A percentile compares a stretch with the other conserved stretches of the same genome.
Conservation (phyloP, 805 yeast genomes). For the Lipomyces lipofer region DNA sequence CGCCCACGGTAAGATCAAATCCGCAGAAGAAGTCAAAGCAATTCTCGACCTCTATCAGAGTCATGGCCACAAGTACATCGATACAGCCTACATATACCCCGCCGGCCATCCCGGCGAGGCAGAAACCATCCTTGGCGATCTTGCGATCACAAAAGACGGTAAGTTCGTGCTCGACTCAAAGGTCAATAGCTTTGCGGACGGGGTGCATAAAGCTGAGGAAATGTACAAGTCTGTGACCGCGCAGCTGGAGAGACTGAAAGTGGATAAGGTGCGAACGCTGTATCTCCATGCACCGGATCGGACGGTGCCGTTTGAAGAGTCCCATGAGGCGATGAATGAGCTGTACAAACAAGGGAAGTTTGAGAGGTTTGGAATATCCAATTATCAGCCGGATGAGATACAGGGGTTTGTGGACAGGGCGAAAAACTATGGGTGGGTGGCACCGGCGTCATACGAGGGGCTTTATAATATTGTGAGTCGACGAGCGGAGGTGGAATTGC, state of each 20-base stretch:
- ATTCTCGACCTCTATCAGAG: slow-evolving; percentile 12
- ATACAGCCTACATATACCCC: slow-evolving; percentile 23
- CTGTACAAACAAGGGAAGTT: slow-evolving; percentile 35
- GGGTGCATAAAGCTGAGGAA: slow-evolving; percentile 13
- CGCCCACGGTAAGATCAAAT: slow-evolving; percentile 14
- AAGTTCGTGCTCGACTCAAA: slow-evolving; percentile 15
- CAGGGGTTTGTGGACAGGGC: slow-evolving; percentile 22
- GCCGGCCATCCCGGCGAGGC: slow-evolving; percentile 20
- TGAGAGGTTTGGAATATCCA: slow-evolving; percentile 35
- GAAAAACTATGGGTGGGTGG: slow-evolving; percentile 14
- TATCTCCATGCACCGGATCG: slow-evolving; percentile 34
- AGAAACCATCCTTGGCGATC: slow-evolving; percentile 18
- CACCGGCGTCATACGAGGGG: slow-evolving; percentile 35
- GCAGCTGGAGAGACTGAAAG: slow-evolving; percentile 14
- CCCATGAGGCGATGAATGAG: slow-evolving; percentile 32
- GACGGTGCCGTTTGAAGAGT: slow-evolving; percentile 32
- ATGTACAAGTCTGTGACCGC: slow-evolving; percentile 7
- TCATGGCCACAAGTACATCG: slow-evolving; percentile 8
- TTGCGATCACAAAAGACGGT: slow-evolving; percentile 7
- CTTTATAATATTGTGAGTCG: slow-evolving; percentile 36
- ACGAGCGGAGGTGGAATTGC: slow-evolving; percentile 30
- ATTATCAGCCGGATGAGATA: slow-evolving; percentile 32
- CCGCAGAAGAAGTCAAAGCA: slow-evolving; percentile 1
- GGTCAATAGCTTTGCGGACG: slow-evolving; percentile 3
- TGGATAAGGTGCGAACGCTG: slow-evolving; percentile 19